Percentiles rank a stretch among this genome's conserved stretches.
These are phyloP conservation scores for Ogataea methanolica DNA, from an alignment of 805 yeast species.

Conservation along the genomic window DNA sequence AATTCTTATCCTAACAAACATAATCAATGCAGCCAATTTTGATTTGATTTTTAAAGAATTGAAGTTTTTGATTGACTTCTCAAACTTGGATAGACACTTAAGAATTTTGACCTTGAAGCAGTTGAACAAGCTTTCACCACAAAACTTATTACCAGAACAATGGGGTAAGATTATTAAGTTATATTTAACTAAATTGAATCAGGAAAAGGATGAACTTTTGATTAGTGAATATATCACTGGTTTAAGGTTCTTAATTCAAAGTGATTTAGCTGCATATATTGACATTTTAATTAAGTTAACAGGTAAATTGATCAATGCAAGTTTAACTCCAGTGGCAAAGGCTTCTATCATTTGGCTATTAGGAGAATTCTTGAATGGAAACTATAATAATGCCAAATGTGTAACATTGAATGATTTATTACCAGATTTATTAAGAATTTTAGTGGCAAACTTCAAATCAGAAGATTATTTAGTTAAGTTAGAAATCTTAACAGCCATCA, in stretches of 20 bases:
- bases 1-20: constrained; percentile 52
- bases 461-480: constrained; percentile 59
- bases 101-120: constrained; percentile 52
- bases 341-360: constrained; percentile 88
- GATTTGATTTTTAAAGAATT: constrained; percentile 54
- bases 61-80: constrained; percentile 45
- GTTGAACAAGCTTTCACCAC: constrained; percentile 31
- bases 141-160: constrained; percentile 37
- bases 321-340: constrained; percentile 42
- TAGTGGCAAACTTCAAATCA: constrained; percentile 47
- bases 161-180: constrained; percentile 55
- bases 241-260: constrained; percentile 67
- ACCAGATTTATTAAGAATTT: constrained; percentile 68
- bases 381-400: constrained; percentile 11
- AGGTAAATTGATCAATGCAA: constrained; percentile 21
- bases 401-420: constrained; percentile 38
- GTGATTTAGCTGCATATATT: constrained; percentile 47
- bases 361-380: constrained; percentile 61
- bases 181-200: constrained; percentile 43
- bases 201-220: constrained; percentile 27
- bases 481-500: constrained; percentile 67
- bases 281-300: constrained; percentile 50
- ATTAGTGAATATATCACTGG: constrained; percentile 68
- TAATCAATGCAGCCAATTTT: constrained; percentile 52
- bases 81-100: constrained; percentile 15